These are phyloP conservation scores for Diplotaxis tenuifolia DNA, from an alignment of 345 rosid species.

Conservation along the genomic window DNA sequence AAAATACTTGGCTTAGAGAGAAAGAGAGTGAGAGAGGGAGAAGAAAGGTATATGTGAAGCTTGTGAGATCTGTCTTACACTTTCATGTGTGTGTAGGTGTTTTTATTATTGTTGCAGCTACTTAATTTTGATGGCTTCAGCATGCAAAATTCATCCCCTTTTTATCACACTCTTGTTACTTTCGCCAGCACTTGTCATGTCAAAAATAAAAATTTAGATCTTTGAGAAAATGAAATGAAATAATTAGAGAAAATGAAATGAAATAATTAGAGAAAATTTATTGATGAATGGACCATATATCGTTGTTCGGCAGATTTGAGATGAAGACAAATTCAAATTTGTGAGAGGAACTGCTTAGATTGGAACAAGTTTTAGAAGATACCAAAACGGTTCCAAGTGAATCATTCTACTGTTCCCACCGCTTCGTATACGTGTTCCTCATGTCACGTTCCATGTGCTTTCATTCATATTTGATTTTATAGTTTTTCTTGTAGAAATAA, in stretches of 20 bases:
- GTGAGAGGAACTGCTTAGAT: neutral
- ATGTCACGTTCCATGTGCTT: constrained; percentile 26
- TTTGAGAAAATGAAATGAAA: neutral
- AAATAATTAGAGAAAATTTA: neutral
- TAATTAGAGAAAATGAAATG: neutral
- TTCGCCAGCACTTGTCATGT: constrained; percentile 34
- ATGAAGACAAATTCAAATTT: constrained; percentile 30
- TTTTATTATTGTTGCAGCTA: constrained; percentile 31
- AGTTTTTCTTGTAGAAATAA: neutral
- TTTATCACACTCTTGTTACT: constrained; percentile 18
- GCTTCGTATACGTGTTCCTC: constrained; percentile 23
- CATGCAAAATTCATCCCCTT: constrained; percentile 39
- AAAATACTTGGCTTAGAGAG: constrained; percentile 30
- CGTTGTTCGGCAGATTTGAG: constrained; percentile 22
- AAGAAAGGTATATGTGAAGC: constrained; percentile 50
- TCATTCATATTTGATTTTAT: neutral
- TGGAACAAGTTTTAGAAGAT: constrained; percentile 17
- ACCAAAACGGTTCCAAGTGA: constrained; percentile 20
- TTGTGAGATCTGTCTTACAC: constrained; percentile 34
- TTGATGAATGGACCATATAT: constrained; percentile 23
- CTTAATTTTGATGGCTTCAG: constrained; percentile 32
- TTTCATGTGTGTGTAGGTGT: constrained; percentile 26
- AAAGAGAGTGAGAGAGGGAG: neutral
- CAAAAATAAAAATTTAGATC: neutral
- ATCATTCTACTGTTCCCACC: constrained; percentile 17